Percentiles rank a stretch among this genome's conserved stretches.
phyloP scores from a whole-genome alignment of 495 filamentous ascomycete species.

The Clavariopsis aquatica region DNA sequence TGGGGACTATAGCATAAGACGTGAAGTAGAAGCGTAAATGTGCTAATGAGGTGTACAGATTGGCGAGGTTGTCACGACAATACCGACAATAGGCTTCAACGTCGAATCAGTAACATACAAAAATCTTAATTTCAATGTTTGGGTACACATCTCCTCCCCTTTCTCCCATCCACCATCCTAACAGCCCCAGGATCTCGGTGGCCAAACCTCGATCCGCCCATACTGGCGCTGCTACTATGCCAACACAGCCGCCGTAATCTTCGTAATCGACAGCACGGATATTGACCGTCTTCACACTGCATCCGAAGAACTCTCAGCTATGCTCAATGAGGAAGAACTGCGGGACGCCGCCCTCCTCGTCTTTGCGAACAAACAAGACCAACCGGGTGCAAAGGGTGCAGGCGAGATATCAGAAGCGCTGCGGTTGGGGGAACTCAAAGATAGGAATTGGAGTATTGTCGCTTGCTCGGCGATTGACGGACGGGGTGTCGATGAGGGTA shows the following conservation, averaged over 20 bases:
- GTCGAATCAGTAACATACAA: slow-evolving; percentile 97
- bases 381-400: slow-evolving; percentile 93
- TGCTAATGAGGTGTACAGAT: slow-evolving; percentile 59
- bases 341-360: slow-evolving; percentile 89
- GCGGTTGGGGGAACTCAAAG: slow-evolving; percentile 82
- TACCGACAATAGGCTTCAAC: slow-evolving; percentile 99
- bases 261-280: slow-evolving; percentile 97
- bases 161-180: slow-evolving; percentile 1
- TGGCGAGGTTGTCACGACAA: slow-evolving; percentile 97
- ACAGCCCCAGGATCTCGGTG: slow-evolving; percentile 75
- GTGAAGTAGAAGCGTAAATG: neutral
- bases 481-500: slow-evolving; percentile 89
- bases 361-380: slow-evolving; percentile 99
- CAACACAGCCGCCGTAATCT: slow-evolving; percentile 98
- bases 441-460: slow-evolving; percentile 98
- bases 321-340: slow-evolving; percentile 96
- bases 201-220: slow-evolving; percentile 93
- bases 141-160: slow-evolving; percentile 57
- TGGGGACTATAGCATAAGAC: neutral
- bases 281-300: slow-evolving; percentile 91
- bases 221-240: slow-evolving; percentile 99
- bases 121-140: slow-evolving; percentile 98
- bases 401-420: slow-evolving; percentile 95
- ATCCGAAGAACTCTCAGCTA: slow-evolving; percentile 86
- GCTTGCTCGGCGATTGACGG: slow-evolving; percentile 96